phyloP scores from a whole-genome alignment of 768 basidiomycete genomes.

The Russula sp. region DNA sequence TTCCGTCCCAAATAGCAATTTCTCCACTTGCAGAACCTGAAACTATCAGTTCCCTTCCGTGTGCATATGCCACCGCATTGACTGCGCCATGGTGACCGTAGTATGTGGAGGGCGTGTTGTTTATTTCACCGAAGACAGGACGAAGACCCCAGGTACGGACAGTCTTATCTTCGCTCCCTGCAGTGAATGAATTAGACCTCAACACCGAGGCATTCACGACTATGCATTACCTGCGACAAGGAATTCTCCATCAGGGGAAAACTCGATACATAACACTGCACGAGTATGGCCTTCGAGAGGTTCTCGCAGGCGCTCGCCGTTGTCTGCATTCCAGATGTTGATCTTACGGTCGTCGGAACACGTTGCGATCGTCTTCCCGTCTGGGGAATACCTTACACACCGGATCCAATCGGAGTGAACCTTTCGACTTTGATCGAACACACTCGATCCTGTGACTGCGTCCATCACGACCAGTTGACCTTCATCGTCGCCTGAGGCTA shows the following conservation, averaged over 20 bases:
- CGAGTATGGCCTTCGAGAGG: not conserved
- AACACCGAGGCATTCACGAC: not conserved
- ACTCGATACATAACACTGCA: not conserved
- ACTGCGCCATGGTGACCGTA: slow-evolving; percentile 23
- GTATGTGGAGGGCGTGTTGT: not conserved
- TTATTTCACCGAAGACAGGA: not conserved
- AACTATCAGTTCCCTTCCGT: not conserved
- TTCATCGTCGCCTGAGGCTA: slow-evolving; percentile 8
- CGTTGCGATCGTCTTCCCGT: slow-evolving; percentile 16
- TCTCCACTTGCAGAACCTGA: slow-evolving; percentile 4
- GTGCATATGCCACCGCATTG: slow-evolving; percentile 6
- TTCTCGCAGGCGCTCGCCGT: not conserved
- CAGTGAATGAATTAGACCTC: not conserved
- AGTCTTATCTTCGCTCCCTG: not conserved
- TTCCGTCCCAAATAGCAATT: slow-evolving; percentile 9
- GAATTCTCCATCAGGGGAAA: slow-evolving; percentile 3
- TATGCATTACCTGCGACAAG: slow-evolving; percentile 1
- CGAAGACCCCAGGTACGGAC: slow-evolving; percentile 4
- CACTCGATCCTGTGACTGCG: not conserved
- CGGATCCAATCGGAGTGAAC: slow-evolving; percentile 9
- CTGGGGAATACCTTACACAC: slow-evolving; percentile 18
- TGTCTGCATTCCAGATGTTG: slow-evolving; percentile 16
- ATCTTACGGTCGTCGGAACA: slow-evolving; percentile 17
- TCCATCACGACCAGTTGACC: slow-evolving; percentile 3
- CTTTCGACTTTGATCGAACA: not conserved